Evolutionary conservation across 2,329 filamentous ascomycete genomes (phyloP).

Genomic region (Trichoderma cornu-damae): DNA sequence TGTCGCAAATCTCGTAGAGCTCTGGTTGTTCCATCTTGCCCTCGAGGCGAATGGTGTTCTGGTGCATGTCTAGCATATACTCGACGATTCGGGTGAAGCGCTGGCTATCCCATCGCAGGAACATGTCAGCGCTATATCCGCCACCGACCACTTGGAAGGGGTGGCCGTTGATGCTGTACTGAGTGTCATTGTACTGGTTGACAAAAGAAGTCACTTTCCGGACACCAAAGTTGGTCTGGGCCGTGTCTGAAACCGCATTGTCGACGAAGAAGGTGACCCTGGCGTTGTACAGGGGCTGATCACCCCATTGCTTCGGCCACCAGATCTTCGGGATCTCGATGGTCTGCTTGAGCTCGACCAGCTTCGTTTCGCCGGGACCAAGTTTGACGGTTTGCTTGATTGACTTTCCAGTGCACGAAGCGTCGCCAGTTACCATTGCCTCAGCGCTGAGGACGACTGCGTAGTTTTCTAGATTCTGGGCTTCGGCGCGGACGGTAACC

Average conservation of each 20-base stretch:
- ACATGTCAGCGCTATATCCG: constrained; percentile 58
- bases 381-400: constrained; percentile 36
- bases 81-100: constrained; percentile 46
- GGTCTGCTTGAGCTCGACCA: constrained; percentile 31
- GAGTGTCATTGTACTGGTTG: constrained; percentile 49
- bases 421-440: constrained; percentile 34
- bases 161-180: constrained; percentile 51
- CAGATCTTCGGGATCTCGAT: constrained; percentile 48
- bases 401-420: constrained; percentile 22
- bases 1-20: constrained; percentile 55
- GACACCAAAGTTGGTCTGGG: constrained; percentile 27
- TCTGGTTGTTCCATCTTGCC: constrained; percentile 60
- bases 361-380: constrained; percentile 33
- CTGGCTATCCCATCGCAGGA: constrained; percentile 50
- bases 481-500: constrained; percentile 37
- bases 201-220: constrained; percentile 44
- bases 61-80: constrained; percentile 54
- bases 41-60: constrained; percentile 60
- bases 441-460: constrained; percentile 35
- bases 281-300: constrained; percentile 47
- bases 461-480: constrained; percentile 38
- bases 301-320: constrained; percentile 59
- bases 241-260: constrained; percentile 29
- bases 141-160: constrained; percentile 57
- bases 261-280: constrained; percentile 30